Evolutionary conservation across 2,329 filamentous ascomycete genomes (phyloP), one percentile per base, ranked within the genome.

Genomic region (Fusarium odoratissimum): DNA sequence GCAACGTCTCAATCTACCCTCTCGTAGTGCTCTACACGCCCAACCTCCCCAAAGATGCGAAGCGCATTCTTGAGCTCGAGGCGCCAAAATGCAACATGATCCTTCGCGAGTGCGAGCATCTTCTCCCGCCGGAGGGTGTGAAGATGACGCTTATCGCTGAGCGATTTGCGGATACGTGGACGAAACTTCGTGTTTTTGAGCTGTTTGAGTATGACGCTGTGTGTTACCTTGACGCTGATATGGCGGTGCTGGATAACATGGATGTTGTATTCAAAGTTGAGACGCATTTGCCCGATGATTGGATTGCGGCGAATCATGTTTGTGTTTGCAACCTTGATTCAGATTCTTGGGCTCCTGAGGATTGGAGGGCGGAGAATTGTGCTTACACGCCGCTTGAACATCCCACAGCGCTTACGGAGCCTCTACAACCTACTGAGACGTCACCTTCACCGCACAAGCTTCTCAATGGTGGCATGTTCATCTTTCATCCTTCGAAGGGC

Each of bases 401-500:
- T 40, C 72, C 72, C 1, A 48, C 19, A 1, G 73, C 70, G 4
- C 64, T 75, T 3, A 55, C 19, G 3, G 44, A 67, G 6, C 56
- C 70, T 5, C n/a, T 67, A 1, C 73, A 75, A 13, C 72, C 73
- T 0, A 38, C 59, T 6, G 25, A 33, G 8, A 37, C 41, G 13
- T 64, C 67, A 1, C 69, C 67, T 11, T 31, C 40, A 8, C 69
- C 73, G 0, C 61, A 75, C 16, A 58, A 64, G 30, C 64, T 75
- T 19, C 72, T 75, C 23, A 75, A 75, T 21, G 67, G 73, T 8
- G 73, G 73, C 2, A 73, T 75, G 72, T 71, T 75, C 33, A 74
- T 75, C 17, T 75, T 75, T 6, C 72, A 73, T 14, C 73, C 73
- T 2, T 75, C 73, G 0, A 4, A 69, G 14, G 38, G 2, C 2